phyloP scores from a whole-genome alignment of 306 rosid genomes.

The Sechiopsis laciniata region DNA sequence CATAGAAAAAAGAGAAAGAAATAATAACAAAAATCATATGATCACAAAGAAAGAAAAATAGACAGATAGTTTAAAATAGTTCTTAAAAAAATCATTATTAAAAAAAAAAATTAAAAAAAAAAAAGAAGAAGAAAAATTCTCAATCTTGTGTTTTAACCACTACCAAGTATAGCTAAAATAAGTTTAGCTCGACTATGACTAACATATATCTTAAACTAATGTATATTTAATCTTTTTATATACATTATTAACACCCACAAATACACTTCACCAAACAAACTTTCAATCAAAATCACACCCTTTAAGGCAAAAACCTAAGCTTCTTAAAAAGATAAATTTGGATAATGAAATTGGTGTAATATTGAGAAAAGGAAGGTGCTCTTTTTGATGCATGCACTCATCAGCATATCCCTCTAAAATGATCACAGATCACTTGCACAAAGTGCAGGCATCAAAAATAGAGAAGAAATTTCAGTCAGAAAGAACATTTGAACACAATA shows the following conservation, averaged over 20 bases:
- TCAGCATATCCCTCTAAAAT: neutral
- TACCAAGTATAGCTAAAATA: neutral
- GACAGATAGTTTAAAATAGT: neutral
- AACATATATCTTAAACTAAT: neutral
- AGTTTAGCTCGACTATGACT: too few species aligned
- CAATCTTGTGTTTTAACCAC: neutral
- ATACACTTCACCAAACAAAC: neutral
- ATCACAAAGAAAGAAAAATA: neutral
- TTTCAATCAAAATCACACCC: neutral
- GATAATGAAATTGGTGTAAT: neutral
- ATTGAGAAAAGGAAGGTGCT: slow-evolving; percentile 12
- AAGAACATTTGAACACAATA: neutral
- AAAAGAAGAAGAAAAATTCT: neutral
- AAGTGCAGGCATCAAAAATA: slow-evolving; percentile 53
- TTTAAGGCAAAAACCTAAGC: neutral
- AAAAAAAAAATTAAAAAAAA: too few species aligned
- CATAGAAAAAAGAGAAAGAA: neutral
- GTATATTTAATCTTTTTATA: too few species aligned
- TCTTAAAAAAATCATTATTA: too few species aligned
- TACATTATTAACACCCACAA: neutral
- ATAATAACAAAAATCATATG: neutral
- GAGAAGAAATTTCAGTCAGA: slow-evolving; percentile 9
- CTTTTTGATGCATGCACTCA: slow-evolving; percentile 58
- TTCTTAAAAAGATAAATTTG: neutral
- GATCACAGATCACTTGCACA: slow-evolving; percentile 23